Evolutionary conservation across 306 rosid species (phyloP).

Genomic region (Argentina anserina): DNA sequence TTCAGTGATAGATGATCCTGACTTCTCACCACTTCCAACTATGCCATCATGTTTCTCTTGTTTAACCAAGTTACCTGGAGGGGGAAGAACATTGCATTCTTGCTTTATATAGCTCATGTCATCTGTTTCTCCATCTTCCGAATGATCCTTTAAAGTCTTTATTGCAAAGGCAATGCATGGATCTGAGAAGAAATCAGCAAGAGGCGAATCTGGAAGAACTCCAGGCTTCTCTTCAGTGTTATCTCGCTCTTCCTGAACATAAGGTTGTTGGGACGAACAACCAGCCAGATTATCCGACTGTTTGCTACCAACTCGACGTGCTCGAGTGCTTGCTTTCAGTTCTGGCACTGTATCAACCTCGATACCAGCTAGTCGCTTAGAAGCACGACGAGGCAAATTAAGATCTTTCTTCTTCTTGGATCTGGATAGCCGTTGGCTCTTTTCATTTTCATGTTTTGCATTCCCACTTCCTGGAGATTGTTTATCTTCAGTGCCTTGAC

Average conservation of each 20-base stretch:
- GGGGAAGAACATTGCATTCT: slow-evolving; percentile 17
- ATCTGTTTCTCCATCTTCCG: slow-evolving; percentile 17
- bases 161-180: slow-evolving; percentile 94
- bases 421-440: slow-evolving; percentile 22
- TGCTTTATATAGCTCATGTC: slow-evolving; percentile 6
- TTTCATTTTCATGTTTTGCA: slow-evolving; percentile 29
- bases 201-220: slow-evolving; percentile 37
- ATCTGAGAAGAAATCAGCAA: slow-evolving; percentile 60
- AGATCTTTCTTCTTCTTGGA: slow-evolving; percentile 39
- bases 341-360: slow-evolving; percentile 55
- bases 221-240: slow-evolving; percentile 32
- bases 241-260: slow-evolving; percentile 17
- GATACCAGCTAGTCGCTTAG: slow-evolving; percentile 90
- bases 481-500: slow-evolving; percentile 19
- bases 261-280: slow-evolving; percentile 17
- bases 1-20: slow-evolving; percentile 36
- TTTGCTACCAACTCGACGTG: slow-evolving; percentile 36
- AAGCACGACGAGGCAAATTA: slow-evolving; percentile 67
- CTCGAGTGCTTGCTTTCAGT: slow-evolving; percentile 38
- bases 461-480: slow-evolving; percentile 26
- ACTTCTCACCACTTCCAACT: slow-evolving; percentile 26
- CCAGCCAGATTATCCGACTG: slow-evolving; percentile 21
- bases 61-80: slow-evolving; percentile 14
- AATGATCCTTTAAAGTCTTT: slow-evolving; percentile 52
- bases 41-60: slow-evolving; percentile 18